Evolutionary conservation across 2,329 filamentous ascomycete species (phyloP).

Genomic region (Colletotrichum euphorbiae): DNA sequence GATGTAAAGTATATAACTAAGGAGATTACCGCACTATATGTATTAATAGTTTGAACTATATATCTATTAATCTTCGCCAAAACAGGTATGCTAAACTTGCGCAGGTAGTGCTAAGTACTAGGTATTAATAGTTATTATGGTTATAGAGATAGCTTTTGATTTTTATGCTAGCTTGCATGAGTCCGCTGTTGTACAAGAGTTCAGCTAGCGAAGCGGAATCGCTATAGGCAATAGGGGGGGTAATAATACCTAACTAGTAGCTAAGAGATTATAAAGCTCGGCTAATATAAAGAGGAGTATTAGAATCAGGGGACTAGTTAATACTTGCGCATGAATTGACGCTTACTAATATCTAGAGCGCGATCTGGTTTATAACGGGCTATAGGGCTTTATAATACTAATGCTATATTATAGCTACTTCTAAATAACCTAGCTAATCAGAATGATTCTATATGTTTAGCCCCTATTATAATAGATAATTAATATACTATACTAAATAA

Average conservation of each 20-base stretch:
- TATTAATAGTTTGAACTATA: too few relatives aligned
- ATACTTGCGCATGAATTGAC: background rate
- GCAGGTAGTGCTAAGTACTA: too few relatives aligned
- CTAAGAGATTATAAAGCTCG: background rate
- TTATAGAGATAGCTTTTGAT: too few relatives aligned
- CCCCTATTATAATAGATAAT: background rate
- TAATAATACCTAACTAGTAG: background rate
- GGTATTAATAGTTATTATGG: too few relatives aligned
- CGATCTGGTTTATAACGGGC: background rate
- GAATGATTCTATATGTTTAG: background rate
- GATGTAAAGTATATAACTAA: too few relatives aligned
- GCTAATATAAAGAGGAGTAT: background rate
- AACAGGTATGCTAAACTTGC: too few relatives aligned
- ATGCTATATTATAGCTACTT: background rate
- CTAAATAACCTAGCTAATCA: background rate
- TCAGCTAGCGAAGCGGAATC: too few relatives aligned
- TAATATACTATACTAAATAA: background rate
- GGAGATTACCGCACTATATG: too few relatives aligned
- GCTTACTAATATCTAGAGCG: background rate
- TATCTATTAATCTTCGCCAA: too few relatives aligned
- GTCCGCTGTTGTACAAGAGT: too few relatives aligned
- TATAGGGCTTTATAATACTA: background rate
- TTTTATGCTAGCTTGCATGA: too few relatives aligned
- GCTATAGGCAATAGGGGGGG: too few relatives aligned
- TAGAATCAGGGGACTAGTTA: background rate